Base-by-base conservation (phyloP, 2,329 filamentous ascomycete species). In the Paracorniculantispora psalliotae region DNA sequence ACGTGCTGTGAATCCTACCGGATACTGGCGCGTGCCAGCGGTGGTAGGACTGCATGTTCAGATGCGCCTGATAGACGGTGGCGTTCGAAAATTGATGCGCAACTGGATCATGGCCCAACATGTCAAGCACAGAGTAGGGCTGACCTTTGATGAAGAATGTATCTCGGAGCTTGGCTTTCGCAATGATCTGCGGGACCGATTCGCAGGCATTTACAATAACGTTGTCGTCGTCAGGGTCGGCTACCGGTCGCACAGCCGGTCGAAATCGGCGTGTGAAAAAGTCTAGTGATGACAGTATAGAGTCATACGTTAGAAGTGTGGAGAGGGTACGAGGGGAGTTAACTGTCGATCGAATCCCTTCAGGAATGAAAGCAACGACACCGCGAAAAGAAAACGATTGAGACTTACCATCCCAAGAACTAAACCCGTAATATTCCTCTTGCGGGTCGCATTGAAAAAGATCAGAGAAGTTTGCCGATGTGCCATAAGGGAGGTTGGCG, bases 1-100 rank as follows among this genome's bases (percentile, higher is more conserved):
- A 85, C 0, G 81, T 80, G 57, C 83, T 81, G 48, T 76, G 74
- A 17, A 90, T 73, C 5, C 69, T 84, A 0, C 88, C 88, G 4
- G 76, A 79, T 0, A 90, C 80, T n/a, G 88, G 88, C 0, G 82
- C 70, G 71, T 90, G 86, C 88, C 88, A 90, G 28, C 87, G 80
- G 70, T 90, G 88, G 69, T 91, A 90, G 47, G 81, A 86, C 56
- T 88, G 72, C 0, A 85, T 82, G 8, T 79, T 85, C 3, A 91
- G 73, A 67, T 88, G 90, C 0, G 86, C 87, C 67, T 91, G 87
- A 69, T 90, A 90, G 30, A 90, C 75, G 0, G 85, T 89, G 1
- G 83, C 87, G 7, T 82, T 82, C 0, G 75, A 78, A 63, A 90
- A 90, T 1, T 81, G 66, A 9, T 74, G 64, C 0, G 82, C 74